phyloP scores from a whole-genome alignment of 1,139 yeast genomes.

The Hyphopichia wangnamkhiaoensis region DNA sequence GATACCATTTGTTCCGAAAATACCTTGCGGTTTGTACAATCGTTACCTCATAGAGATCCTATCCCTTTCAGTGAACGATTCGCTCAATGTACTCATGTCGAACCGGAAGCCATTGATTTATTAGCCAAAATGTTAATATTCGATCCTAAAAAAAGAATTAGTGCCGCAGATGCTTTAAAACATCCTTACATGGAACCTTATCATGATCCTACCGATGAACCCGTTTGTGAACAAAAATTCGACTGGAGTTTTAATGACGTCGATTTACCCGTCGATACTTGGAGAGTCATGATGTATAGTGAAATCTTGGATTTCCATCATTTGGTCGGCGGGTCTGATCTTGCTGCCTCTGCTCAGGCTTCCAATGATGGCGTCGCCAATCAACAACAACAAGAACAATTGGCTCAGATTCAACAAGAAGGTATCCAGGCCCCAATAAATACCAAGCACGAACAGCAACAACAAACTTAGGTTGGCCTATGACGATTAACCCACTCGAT shows the following conservation, averaged over 20 bases:
- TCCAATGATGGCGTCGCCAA: conserved; percentile 5
- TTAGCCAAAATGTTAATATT: conserved; percentile 88
- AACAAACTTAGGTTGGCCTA: not conserved
- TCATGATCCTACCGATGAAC: conserved; percentile 98
- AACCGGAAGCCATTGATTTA: conserved; percentile 89
- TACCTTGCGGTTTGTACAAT: conserved; percentile 89
- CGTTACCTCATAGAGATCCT: conserved; percentile 90
- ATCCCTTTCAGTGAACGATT: conserved; percentile 84
- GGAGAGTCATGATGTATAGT: conserved; percentile 99
- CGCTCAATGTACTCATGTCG: conserved; percentile 65
- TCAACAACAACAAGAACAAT: conserved; percentile 19
- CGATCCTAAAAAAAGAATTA: conserved; percentile 91
- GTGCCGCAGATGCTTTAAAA: conserved; percentile 85
- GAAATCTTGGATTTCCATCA: conserved; percentile 95
- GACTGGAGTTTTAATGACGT: conserved; percentile 99
- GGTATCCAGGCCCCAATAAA: conserved; percentile 28
- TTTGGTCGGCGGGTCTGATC: conserved; percentile 45
- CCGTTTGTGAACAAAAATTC: conserved; percentile 86
- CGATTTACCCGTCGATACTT: conserved; percentile 94
- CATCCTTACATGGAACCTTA: conserved; percentile 97
- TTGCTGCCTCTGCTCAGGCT: conserved; percentile 3
- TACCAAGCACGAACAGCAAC: conserved; percentile 4
- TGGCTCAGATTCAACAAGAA: conserved; percentile 32
- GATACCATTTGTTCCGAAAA: conserved; percentile 96
- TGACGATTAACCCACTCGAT: not conserved